Percentiles rank a stretch among this genome's conserved stretches.
Conservation (phyloP, 768 basidiomycete species). For the Mrakia frigida region DNA sequence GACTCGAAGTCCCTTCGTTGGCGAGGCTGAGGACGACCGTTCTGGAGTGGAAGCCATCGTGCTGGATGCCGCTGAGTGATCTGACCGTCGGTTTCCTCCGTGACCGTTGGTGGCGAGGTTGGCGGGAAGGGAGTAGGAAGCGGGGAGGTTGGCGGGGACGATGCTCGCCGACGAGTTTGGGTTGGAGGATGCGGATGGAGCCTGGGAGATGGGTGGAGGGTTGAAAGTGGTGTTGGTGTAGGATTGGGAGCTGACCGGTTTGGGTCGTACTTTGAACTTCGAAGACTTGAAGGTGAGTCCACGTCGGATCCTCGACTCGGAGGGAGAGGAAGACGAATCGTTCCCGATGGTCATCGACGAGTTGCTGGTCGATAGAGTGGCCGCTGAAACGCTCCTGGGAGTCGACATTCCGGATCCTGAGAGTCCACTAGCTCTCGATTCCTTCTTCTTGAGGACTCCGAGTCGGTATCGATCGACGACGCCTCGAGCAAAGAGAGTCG, state of each 20-base stretch:
- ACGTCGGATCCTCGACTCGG: constrained; percentile 23
- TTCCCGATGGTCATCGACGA: background rate
- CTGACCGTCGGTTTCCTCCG: background rate
- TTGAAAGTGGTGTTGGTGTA: background rate
- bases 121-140: constrained; percentile 10
- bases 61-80: background rate
- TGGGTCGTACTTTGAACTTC: constrained; percentile 22
- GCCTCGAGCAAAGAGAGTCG: constrained; percentile 81
- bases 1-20: constrained; percentile 17
- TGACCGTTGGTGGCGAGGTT: background rate
- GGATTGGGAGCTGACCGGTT: background rate
- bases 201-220: background rate
- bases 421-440: constrained; percentile 3
- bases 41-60: background rate
- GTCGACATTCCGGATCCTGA: background rate
- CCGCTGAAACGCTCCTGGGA: background rate
- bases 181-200: background rate
- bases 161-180: constrained; percentile 8
- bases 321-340: background rate
- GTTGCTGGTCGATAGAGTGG: background rate
- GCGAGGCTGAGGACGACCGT: constrained; percentile 18
- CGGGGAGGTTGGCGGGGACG: background rate
- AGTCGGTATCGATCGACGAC: constrained; percentile 82
- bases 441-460: constrained; percentile 29
- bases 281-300: constrained; percentile 28